These are phyloP conservation scores for Backusella liffmaniae DNA, from an alignment of 192 early-diverging fungal species.

Conservation along the genomic window DNA sequence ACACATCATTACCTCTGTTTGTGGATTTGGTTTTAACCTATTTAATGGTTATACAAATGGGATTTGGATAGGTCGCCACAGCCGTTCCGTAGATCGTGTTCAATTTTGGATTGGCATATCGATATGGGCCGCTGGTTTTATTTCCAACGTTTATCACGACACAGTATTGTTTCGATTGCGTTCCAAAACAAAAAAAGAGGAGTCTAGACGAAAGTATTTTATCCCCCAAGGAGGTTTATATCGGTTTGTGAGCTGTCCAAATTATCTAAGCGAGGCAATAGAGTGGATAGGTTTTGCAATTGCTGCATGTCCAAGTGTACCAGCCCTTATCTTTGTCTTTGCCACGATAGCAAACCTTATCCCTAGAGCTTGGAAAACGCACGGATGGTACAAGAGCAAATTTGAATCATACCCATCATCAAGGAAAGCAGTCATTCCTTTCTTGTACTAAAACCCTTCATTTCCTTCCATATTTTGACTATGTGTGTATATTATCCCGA, in stretches of 20 bases:
- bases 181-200: neutral
- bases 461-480: neutral
- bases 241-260: conserved; percentile 36
- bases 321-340: conserved; percentile 33
- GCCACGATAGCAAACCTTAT: conserved; percentile 33
- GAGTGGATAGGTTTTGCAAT: conserved; percentile 45
- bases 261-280: conserved; percentile 35
- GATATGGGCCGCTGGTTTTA: conserved; percentile 28
- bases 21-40: conserved; percentile 28
- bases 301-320: conserved; percentile 25
- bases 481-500: neutral
- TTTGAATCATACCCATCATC: conserved; percentile 35
- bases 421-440: conserved; percentile 41
- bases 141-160: conserved; percentile 41
- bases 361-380: conserved; percentile 34
- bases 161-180: conserved; percentile 34
- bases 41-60: conserved; percentile 41
- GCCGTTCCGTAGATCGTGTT: neutral
- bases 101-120: conserved; percentile 16
- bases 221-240: conserved; percentile 36
- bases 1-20: conserved; percentile 12
- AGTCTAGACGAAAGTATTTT: conserved; percentile 13
- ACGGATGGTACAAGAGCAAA: conserved; percentile 35
- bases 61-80: conserved; percentile 28
- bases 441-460: conserved; percentile 23